These are phyloP conservation scores for Blastomyces gilchristii DNA, from an alignment of 2,329 filamentous ascomycete species.

Conservation along the genomic window DNA sequence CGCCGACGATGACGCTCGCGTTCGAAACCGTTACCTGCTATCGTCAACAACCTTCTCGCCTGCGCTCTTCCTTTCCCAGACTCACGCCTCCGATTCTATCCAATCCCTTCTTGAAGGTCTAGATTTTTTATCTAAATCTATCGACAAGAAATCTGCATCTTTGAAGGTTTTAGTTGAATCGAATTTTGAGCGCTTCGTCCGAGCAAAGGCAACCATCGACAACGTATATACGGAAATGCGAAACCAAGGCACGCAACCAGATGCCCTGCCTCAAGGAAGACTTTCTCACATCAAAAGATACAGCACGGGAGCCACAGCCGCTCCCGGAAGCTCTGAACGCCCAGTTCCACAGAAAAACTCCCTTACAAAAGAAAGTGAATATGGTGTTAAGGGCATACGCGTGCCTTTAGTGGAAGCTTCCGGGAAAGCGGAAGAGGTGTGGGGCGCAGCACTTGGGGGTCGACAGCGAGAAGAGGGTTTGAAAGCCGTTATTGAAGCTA, in stretches of 20 bases:
- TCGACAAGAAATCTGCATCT: conserved; percentile 95
- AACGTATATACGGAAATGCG: conserved; percentile 97
- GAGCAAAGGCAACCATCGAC: conserved; percentile 94
- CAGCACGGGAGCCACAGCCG: conserved; percentile 30
- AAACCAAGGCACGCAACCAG: conserved; percentile 51
- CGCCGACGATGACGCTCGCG: conserved; percentile 65
- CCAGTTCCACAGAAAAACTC: conserved; percentile 66
- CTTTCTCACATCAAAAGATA: conserved; percentile 46
- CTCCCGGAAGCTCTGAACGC: conserved; percentile 36
- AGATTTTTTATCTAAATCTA: conserved; percentile 76
- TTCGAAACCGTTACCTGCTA: conserved; percentile 85
- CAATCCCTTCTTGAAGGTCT: conserved; percentile 70
- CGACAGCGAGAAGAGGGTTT: conserved; percentile 83
- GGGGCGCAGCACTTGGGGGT: conserved; percentile 86
- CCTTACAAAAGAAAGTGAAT: conserved; percentile 83
- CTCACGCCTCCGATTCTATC: conserved; percentile 78
- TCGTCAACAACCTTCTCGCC: conserved; percentile 95
- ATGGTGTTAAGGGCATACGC: conserved; percentile 80
- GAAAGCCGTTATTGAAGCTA: conserved; percentile 61
- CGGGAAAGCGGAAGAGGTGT: conserved; percentile 91
- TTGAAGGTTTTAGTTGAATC: conserved; percentile 93
- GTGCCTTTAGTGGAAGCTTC: conserved; percentile 77
- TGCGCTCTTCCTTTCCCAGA: conserved; percentile 79
- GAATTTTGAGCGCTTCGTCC: conserved; percentile 96
- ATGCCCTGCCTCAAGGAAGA: conserved; percentile 13